A percentile compares a stretch with the other conserved stretches of the same genome.
Evolutionary conservation across 2,329 filamentous ascomycete genomes (phyloP).

Genomic region (Akanthomyces lecanii): DNA sequence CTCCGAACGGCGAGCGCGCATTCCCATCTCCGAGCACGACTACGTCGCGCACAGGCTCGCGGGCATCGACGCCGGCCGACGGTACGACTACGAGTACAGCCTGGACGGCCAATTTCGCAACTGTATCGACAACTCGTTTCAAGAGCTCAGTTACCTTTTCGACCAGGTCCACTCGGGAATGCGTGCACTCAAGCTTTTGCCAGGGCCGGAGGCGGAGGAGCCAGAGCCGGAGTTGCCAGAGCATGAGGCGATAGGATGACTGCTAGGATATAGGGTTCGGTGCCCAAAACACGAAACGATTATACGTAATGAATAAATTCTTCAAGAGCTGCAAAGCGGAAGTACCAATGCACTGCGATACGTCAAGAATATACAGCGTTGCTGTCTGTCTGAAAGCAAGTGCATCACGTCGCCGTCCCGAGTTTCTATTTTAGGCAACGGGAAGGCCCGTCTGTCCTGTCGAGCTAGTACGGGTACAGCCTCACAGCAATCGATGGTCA

Average conservation of each 20-base stretch:
- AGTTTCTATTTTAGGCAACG: neutral
- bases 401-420: neutral
- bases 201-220: neutral
- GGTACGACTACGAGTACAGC: conserved; percentile 39
- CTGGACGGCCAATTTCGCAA: conserved; percentile 44
- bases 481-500: neutral
- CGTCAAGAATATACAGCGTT: neutral
- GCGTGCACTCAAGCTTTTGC: conserved; percentile 30
- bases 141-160: conserved; percentile 41
- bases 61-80: conserved; percentile 37
- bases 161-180: conserved; percentile 42
- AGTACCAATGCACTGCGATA: neutral
- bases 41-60: conserved; percentile 35
- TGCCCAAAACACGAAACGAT: neutral
- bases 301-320: neutral
- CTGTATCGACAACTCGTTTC: conserved; percentile 40
- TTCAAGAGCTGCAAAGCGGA: neutral
- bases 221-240: neutral
- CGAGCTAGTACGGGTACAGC: neutral
- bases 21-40: conserved; percentile 24
- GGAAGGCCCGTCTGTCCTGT: neutral
- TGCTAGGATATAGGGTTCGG: neutral
- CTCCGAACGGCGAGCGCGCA: conserved; percentile 22
- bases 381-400: too few species aligned
- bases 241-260: neutral